phyloP scores from a whole-genome alignment of 225 moss, liverwort and hornwort species.

The Asterella californica region DNA sequence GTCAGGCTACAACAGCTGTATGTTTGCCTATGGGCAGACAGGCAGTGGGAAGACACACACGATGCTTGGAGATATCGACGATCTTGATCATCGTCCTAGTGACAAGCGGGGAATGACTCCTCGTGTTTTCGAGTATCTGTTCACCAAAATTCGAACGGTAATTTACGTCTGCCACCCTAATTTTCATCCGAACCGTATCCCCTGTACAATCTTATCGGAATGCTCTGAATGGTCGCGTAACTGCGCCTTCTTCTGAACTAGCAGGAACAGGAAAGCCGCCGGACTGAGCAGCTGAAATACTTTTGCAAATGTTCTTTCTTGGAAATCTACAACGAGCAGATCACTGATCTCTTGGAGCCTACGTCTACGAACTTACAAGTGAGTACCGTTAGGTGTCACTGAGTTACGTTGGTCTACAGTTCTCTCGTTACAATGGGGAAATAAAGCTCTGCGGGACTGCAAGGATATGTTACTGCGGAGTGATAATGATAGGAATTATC shows the following conservation, averaged over 20 bases:
- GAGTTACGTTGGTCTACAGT: no score
- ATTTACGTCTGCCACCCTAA: not conserved
- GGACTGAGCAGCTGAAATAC: slow-evolving; percentile 42
- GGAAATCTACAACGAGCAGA: slow-evolving; percentile 57
- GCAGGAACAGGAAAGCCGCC: slow-evolving; percentile 45
- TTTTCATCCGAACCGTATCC: not conserved
- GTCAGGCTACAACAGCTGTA: slow-evolving; percentile 97
- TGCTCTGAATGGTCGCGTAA: not conserved
- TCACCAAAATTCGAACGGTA: slow-evolving; percentile 41
- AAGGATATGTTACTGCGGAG: no score
- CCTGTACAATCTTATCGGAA: not conserved
- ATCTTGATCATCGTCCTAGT: slow-evolving; percentile 36
- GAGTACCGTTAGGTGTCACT: no score
- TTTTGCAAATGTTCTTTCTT: slow-evolving; percentile 50
- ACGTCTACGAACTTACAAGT: slow-evolving; percentile 50
- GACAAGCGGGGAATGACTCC: slow-evolving; percentile 50
- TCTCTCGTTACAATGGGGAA: no score
- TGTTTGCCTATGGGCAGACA: slow-evolving; percentile 89
- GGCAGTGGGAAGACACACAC: slow-evolving; percentile 53
- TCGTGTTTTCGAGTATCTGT: slow-evolving; percentile 47
- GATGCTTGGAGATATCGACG: slow-evolving; percentile 50
- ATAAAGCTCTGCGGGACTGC: no score
- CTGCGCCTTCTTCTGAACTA: not conserved
- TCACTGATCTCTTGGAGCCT: slow-evolving; percentile 50
- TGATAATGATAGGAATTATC: no score